Conservation (phyloP, 176 grass and related monocot species). For the Poa annua region DNA sequence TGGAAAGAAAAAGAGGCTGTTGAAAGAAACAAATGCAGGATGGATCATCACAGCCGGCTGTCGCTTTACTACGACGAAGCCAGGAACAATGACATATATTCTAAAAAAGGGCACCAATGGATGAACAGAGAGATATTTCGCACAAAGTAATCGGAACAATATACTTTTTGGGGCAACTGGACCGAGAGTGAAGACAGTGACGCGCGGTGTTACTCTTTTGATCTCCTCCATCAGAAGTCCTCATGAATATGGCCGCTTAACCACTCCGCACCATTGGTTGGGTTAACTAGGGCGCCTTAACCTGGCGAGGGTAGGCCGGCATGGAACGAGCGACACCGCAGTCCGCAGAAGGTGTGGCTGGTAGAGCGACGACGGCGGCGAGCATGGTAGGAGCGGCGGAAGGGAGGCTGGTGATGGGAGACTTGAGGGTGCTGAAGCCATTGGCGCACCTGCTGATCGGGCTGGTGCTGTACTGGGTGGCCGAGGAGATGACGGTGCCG, state of each 20-base stretch:
- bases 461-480: slow-evolving; percentile 65
- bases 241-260: slow-evolving; percentile 27
- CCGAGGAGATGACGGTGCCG: slow-evolving; percentile 92
- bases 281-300: neutral
- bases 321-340: neutral
- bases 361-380: neutral
- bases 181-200: slow-evolving; percentile 24
- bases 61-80: slow-evolving; percentile 15
- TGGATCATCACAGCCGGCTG: neutral
- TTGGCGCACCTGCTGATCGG: slow-evolving; percentile 64
- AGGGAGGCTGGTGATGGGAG: slow-evolving; percentile 21
- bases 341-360: neutral
- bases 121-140: slow-evolving; percentile 20
- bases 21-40: neutral
- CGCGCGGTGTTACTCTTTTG: neutral
- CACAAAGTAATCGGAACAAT: slow-evolving; percentile 17
- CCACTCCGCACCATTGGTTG: slow-evolving; percentile 2
- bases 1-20: neutral
- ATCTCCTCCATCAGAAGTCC: neutral
- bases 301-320: neutral
- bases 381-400: slow-evolving; percentile 18
- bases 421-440: slow-evolving; percentile 52
- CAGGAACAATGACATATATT: neutral
- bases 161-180: slow-evolving; percentile 11
- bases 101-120: neutral